These are phyloP conservation scores for Herpetospermum pedunculosum DNA, from an alignment of 306 rosid species.

Conservation along the genomic window DNA sequence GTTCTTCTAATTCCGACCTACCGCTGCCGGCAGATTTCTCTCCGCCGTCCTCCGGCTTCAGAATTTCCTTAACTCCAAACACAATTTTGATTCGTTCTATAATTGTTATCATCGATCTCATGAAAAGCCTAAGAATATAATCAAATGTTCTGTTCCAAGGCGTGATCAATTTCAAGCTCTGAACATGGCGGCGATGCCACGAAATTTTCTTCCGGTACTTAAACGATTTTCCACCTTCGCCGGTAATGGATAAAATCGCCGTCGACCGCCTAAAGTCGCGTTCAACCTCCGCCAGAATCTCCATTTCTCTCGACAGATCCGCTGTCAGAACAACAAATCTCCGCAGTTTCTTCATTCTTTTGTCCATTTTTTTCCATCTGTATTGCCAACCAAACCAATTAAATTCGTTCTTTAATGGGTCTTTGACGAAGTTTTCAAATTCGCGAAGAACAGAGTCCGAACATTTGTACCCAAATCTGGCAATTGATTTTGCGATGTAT, in stretches of 20 bases:
- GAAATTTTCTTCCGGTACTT: constrained; percentile 46
- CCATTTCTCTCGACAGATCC: constrained; percentile 44
- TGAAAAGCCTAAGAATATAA: constrained; percentile 58
- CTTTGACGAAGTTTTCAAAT: constrained; percentile 36
- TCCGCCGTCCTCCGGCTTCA: constrained; percentile 6
- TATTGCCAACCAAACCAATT: constrained; percentile 67
- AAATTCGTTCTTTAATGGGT: constrained; percentile 32
- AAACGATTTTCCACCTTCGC: constrained; percentile 16
- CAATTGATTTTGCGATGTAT: constrained; percentile 40
- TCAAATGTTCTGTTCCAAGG: constrained; percentile 75
- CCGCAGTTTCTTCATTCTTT: constrained; percentile 78
- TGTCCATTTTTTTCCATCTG: constrained; percentile 72
- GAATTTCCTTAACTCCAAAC: constrained; percentile 28
- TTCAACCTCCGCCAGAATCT: constrained; percentile 48
- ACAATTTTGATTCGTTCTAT: constrained; percentile 53
- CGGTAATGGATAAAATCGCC: constrained; percentile 18
- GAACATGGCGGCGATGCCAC: constrained; percentile 59
- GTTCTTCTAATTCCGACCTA: background rate
- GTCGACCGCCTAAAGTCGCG: constrained; percentile 45
- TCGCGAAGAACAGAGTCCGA: constrained; percentile 43
- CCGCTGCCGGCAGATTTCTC: background rate
- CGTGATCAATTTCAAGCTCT: constrained; percentile 37
- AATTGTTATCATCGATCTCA: constrained; percentile 66
- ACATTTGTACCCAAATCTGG: constrained; percentile 57
- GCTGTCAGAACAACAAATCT: constrained; percentile 40